These are phyloP conservation scores for Trichophyton simii DNA, from an alignment of 2,329 filamentous ascomycete species.

Conservation along the genomic window DNA sequence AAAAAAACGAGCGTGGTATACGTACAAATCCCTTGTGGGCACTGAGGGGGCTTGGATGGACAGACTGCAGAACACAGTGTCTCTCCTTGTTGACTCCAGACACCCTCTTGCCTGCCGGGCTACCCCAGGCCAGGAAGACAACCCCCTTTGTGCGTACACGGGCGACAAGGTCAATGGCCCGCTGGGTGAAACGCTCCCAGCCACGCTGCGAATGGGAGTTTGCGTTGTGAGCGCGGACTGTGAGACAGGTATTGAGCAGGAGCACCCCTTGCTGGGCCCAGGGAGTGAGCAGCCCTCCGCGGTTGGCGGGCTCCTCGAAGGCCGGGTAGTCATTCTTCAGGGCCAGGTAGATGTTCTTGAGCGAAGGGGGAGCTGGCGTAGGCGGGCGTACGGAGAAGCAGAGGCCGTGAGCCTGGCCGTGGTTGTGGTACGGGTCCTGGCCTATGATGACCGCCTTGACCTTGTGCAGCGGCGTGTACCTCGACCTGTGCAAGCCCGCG, in stretches of 20 bases:
- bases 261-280: conserved; percentile 93
- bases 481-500: conserved; percentile 53
- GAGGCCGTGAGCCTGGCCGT: conserved; percentile 89
- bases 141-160: conserved; percentile 66
- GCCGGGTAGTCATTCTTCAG: conserved; percentile 78
- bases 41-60: conserved; percentile 88
- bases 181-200: conserved; percentile 90
- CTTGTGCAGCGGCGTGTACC: conserved; percentile 73
- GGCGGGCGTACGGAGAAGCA: conserved; percentile 91
- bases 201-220: conserved; percentile 76
- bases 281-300: conserved; percentile 70
- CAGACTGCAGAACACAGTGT: conserved; percentile 73
- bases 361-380: conserved; percentile 73
- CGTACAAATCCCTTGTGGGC: conserved; percentile 64
- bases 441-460: conserved; percentile 91
- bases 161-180: conserved; percentile 75
- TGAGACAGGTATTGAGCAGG: conserved; percentile 87
- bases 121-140: conserved; percentile 91
- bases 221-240: conserved; percentile 77
- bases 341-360: conserved; percentile 85
- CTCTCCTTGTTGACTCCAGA: conserved; percentile 56
- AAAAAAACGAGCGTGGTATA: conserved; percentile 12
- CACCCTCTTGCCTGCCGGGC: conserved; percentile 68
- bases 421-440: conserved; percentile 94
- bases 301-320: conserved; percentile 63